Evolutionary conservation across 495 filamentous ascomycete genomes (phyloP).

Genomic region (Choiromyces venosus): DNA sequence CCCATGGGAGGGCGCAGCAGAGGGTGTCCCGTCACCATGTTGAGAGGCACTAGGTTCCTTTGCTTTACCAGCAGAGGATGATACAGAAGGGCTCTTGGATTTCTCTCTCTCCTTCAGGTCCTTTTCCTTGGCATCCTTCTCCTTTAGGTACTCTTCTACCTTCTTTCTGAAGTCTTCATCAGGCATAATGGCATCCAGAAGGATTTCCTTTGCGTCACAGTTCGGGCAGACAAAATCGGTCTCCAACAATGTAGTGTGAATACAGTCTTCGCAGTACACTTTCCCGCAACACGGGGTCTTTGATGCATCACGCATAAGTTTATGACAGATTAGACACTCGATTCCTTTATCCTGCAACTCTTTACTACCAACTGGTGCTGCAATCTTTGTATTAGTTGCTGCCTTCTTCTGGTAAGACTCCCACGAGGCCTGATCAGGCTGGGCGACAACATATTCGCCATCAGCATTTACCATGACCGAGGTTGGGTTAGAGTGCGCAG

Average conservation of each 20-base stretch:
- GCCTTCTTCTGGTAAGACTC: conserved; percentile 90
- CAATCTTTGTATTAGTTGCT: conserved; percentile 65
- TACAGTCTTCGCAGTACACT: conserved; percentile 98
- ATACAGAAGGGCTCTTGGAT: conserved; percentile 50
- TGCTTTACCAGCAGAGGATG: conserved; percentile 27
- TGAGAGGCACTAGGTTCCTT: conserved; percentile 30
- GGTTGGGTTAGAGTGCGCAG: conserved; percentile 55
- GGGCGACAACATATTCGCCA: conserved; percentile 91
- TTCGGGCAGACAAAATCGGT: conserved; percentile 93
- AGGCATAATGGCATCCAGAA: conserved; percentile 81
- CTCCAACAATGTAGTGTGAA: conserved; percentile 93
- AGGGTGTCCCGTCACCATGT: conserved; percentile 42
- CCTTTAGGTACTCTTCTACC: conserved; percentile 70
- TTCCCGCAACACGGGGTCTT: conserved; percentile 96
- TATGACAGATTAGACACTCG: conserved; percentile 91
- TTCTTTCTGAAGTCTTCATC: conserved; percentile 73
- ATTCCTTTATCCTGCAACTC: conserved; percentile 79
- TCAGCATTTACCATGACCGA: conserved; percentile 94
- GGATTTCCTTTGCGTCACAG: conserved; percentile 80
- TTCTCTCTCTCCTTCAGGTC: conserved; percentile 60
- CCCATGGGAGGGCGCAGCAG: conserved; percentile 38
- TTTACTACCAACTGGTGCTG: conserved; percentile 70
- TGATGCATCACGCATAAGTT: conserved; percentile 92
- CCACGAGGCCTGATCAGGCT: conserved; percentile 92
- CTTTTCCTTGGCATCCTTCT: conserved; percentile 60